These are phyloP conservation scores for Aspergillus ellipticus DNA, from an alignment of 495 filamentous ascomycete genomes.

Conservation along the genomic window DNA sequence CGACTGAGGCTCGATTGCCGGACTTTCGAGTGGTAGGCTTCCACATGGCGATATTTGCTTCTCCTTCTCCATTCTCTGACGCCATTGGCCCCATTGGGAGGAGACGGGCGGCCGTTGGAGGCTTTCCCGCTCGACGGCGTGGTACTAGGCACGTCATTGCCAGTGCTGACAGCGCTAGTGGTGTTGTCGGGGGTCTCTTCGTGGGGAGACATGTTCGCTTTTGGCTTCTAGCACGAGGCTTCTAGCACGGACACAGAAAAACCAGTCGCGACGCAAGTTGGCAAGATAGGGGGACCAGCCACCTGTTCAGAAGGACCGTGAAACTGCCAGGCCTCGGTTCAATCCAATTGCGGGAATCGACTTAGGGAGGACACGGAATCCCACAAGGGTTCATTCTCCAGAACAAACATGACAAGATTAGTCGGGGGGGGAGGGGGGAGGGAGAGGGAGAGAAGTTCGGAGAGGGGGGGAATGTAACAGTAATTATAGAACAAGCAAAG, in stretches of 20 bases:
- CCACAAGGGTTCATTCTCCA: not conserved
- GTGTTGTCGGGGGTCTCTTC: not conserved
- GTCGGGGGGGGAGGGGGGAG: not conserved
- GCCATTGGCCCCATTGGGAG: slow-evolving; percentile 2
- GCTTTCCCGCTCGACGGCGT: slow-evolving; percentile 3
- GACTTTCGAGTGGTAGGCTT: slow-evolving; percentile 70
- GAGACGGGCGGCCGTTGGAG: not conserved
- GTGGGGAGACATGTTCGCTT: not conserved
- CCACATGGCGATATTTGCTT: slow-evolving; percentile 80
- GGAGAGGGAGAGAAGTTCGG: not conserved
- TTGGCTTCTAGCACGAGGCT: not conserved
- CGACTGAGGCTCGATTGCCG: slow-evolving; percentile 80
- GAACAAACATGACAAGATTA: not conserved
- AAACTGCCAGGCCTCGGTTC: not conserved
- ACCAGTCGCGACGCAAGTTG: not conserved
- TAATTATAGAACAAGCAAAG: not conserved
- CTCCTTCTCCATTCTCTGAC: slow-evolving; percentile 20
- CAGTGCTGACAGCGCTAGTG: not conserved
- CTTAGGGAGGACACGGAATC: not conserved
- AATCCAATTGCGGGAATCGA: not conserved
- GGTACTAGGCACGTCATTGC: not conserved
- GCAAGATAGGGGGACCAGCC: not conserved
- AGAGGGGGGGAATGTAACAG: not conserved
- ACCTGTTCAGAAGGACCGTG: too few species aligned
- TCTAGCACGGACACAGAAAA: too few species aligned